Percentiles rank a stretch among this genome's conserved stretches.
Evolutionary conservation across 1,284 basidiomycete genomes (phyloP).

Genomic region (Trametes pubescens): DNA sequence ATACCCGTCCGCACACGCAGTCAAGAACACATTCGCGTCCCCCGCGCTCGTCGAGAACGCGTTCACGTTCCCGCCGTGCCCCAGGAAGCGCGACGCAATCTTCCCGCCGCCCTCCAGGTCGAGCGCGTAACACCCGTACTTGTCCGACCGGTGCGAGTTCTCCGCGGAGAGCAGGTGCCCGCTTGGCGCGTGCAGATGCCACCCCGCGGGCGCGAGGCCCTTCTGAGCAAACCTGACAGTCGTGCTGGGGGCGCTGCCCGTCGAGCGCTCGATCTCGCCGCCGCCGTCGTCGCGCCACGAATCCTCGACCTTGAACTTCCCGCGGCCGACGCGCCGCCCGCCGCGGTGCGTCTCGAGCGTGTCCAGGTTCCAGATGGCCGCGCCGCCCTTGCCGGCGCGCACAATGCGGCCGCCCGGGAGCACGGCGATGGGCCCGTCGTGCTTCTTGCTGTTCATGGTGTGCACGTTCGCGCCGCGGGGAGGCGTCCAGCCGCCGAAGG

Average conservation of each 20-base stretch:
- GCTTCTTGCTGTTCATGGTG: constrained; percentile 41
- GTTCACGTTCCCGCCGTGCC: constrained; percentile 45
- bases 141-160: constrained; percentile 18
- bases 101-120: constrained; percentile 46
- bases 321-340: constrained; percentile 17
- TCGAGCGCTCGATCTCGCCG: constrained; percentile 44
- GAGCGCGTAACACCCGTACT: constrained; percentile 39
- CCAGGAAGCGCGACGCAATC: constrained; percentile 45
- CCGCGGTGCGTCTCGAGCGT: constrained; percentile 41
- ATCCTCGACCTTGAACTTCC: constrained; percentile 31
- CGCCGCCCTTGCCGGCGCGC: constrained; percentile 38
- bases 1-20: constrained; percentile 47
- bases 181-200: constrained; percentile 43
- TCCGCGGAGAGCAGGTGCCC: constrained; percentile 38
- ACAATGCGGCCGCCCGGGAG: constrained; percentile 31
- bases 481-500: not conserved
- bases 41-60: constrained; percentile 44
- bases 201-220: constrained; percentile 36
- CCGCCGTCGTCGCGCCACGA: constrained; percentile 39
- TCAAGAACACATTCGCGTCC: constrained; percentile 48
- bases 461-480: constrained; percentile 34
- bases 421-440: constrained; percentile 41
- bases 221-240: constrained; percentile 34
- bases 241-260: constrained; percentile 38
- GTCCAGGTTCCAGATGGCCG: constrained; percentile 46